Evolutionary conservation across 1,139 yeast genomes (phyloP).

Genomic region (Candida neerlandica): DNA sequence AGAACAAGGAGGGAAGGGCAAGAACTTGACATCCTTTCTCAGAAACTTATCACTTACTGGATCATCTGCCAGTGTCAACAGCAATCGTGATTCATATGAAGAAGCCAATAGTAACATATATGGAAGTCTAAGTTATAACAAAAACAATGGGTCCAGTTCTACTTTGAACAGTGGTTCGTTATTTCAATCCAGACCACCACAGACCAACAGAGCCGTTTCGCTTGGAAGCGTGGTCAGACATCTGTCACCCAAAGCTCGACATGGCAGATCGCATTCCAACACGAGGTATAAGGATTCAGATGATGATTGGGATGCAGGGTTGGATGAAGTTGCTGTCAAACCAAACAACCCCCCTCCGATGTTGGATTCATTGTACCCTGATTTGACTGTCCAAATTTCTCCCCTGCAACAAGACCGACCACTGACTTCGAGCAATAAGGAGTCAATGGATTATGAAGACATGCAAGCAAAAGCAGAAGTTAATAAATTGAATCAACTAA

Average conservation of each 20-base stretch:
- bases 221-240: constrained; percentile 11
- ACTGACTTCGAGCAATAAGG: constrained; percentile 16
- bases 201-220: constrained; percentile 25
- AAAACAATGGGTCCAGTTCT: constrained; percentile 9
- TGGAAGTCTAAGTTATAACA: constrained; percentile 39
- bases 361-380: constrained; percentile 44
- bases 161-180: constrained; percentile 22
- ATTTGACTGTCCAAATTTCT: constrained; percentile 25
- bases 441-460: constrained; percentile 29
- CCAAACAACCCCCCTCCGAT: constrained; percentile 22
- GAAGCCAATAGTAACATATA: constrained; percentile 44
- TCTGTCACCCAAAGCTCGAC: constrained; percentile 7
- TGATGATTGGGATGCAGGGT: constrained; percentile 91
- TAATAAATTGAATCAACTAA: constrained; percentile 58
- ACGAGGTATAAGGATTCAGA: constrained; percentile 63
- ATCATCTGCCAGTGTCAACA: constrained; percentile 14
- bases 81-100: constrained; percentile 18
- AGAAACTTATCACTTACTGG: constrained; percentile 47
- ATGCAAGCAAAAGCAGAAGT: constrained; percentile 44
- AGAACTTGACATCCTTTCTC: constrained; percentile 60
- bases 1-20: constrained; percentile 69
- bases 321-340: constrained; percentile 48
- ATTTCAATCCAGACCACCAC: constrained; percentile 15
- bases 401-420: background rate
- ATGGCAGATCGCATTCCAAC: constrained; percentile 13